Conservation (phyloP, 371 early-diverging fungal species). For the Blakeslea trispora region DNA sequence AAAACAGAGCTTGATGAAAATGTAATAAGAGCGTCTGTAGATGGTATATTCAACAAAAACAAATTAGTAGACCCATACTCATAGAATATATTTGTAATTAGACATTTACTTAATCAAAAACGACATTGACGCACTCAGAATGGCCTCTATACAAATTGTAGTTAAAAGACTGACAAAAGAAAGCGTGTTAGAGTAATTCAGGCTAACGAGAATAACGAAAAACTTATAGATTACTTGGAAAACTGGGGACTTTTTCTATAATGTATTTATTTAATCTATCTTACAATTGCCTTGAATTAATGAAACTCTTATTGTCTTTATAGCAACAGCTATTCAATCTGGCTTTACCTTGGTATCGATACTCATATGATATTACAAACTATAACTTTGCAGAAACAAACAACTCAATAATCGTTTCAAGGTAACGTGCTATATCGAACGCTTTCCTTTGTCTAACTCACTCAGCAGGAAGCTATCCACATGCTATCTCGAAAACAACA, state of each 20-base stretch:
- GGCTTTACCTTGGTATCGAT: constrained; percentile 9
- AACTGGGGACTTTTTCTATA: constrained; percentile 14
- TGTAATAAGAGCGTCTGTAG: constrained; percentile 6
- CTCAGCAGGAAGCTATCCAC: constrained; percentile 6
- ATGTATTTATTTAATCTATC: background rate
- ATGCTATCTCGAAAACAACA: background rate
- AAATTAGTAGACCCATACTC: too few relatives aligned
- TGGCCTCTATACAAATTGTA: constrained; percentile 18
- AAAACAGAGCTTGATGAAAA: constrained; percentile 1
- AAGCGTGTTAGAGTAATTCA: too few relatives aligned
- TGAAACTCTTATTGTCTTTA: background rate
- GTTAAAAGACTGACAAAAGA: background rate
- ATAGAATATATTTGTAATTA: too few relatives aligned
- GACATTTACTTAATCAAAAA: constrained; percentile 14
- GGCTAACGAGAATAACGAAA: too few relatives aligned
- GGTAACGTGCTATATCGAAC: background rate
- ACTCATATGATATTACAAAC: constrained; percentile 2
- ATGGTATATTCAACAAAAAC: constrained; percentile 8
- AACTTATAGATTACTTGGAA: constrained; percentile 19
- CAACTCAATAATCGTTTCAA: constrained; percentile 5
- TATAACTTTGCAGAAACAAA: background rate
- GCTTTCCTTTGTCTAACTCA: background rate
- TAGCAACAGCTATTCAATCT: background rate
- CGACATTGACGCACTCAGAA: constrained; percentile 2
- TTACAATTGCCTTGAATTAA: background rate